Percentiles rank a stretch among this genome's conserved stretches.
Evolutionary conservation across 2,329 filamentous ascomycete genomes (phyloP).

Genomic region (Nothophaeocryptopus gaeumannii): DNA sequence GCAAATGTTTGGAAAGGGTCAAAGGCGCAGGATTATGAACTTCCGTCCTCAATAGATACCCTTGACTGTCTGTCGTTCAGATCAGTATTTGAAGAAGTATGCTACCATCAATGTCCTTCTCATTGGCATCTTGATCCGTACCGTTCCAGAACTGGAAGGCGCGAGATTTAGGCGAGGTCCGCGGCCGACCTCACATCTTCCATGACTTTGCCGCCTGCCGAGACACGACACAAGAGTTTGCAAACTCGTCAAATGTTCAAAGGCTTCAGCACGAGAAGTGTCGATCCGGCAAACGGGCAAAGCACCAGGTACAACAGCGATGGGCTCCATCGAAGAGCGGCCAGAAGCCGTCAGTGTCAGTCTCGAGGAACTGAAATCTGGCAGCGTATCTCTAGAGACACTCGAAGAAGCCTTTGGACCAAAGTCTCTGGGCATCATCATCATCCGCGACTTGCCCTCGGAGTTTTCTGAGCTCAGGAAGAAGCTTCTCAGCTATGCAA

Average conservation of each 20-base stretch:
- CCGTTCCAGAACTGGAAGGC: not conserved
- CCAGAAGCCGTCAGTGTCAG: conserved; percentile 46
- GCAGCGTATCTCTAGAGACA: conserved; percentile 63
- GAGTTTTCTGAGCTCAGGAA: conserved; percentile 70
- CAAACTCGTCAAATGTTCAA: too few species aligned
- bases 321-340: conserved; percentile 16
- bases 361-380: conserved; percentile 37
- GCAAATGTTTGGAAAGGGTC: too few species aligned
- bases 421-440: conserved; percentile 82
- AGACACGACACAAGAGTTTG: too few species aligned
- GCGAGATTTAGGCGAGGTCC: not conserved
- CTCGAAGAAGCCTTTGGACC: conserved; percentile 84
- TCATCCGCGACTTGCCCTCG: conserved; percentile 80
- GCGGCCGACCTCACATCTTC: not conserved
- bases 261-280: too few species aligned
- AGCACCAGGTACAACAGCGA: too few species aligned
- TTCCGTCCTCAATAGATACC: conserved; percentile 1
- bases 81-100: too few species aligned
- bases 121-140: not conserved
- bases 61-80: not conserved
- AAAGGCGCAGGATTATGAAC: too few species aligned
- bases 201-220: too few species aligned
- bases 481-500: conserved; percentile 77
- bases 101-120: too few species aligned
- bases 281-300: too few species aligned